Evolutionary conservation across 345 rosid genomes (phyloP).

Genomic region (Trapa bicornis): DNA sequence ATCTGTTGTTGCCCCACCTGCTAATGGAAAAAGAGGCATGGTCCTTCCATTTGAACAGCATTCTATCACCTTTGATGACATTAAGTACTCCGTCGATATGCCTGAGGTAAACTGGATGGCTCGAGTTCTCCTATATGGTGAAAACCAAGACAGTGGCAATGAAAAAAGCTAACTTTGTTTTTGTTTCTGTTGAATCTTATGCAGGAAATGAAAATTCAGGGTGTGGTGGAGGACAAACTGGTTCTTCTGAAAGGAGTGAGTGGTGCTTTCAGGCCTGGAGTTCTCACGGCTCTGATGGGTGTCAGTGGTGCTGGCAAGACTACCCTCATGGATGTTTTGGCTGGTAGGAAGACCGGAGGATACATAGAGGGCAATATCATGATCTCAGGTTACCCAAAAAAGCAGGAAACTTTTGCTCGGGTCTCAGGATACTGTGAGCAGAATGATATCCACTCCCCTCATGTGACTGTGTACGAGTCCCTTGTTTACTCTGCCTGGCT

Average conservation of each 20-base stretch:
- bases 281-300: conserved; percentile 34
- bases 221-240: conserved; percentile 21
- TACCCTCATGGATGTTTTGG: conserved; percentile 35
- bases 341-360: conserved; percentile 37
- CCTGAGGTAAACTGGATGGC: conserved; percentile 30
- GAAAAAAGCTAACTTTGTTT: background rate
- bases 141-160: background rate
- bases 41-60: conserved; percentile 46
- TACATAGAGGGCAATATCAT: conserved; percentile 27
- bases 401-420: conserved; percentile 22
- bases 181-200: background rate
- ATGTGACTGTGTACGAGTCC: conserved; percentile 16
- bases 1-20: background rate
- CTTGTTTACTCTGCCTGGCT: conserved; percentile 18
- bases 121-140: background rate
- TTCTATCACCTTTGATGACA: conserved; percentile 37
- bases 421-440: conserved; percentile 17
- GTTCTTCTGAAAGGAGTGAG: conserved; percentile 27
- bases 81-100: conserved; percentile 45
- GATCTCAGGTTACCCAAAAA: conserved; percentile 32
- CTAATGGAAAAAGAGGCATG: conserved; percentile 39
- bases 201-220: conserved; percentile 36
- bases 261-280: conserved; percentile 33
- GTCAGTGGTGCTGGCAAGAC: conserved; percentile 44
- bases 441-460: conserved; percentile 16